Base-by-base conservation (phyloP, 148 eudicot species). In the Rhododendron molle region DNA sequence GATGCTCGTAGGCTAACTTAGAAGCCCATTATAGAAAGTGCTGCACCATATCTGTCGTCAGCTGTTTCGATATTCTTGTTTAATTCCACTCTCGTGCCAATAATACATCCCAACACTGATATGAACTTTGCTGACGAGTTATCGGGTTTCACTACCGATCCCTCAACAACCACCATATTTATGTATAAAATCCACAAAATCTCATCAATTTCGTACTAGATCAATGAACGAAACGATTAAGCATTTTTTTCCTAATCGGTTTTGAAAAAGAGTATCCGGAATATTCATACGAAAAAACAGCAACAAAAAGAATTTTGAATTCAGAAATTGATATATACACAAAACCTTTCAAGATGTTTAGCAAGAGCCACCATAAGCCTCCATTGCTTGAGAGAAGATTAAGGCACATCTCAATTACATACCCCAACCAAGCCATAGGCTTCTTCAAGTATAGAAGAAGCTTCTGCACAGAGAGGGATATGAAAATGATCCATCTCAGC, bases 1-100 rank as follows among this genome's bases (percentile, higher is more conserved):
- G 58, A 76, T 87, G 88, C 76, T 91, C 91, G 69, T 91, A 91
- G n/a, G 89, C 85, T 46, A 91, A 67, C 87, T 91, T 91, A 52
- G 91, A 62, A 1, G 91, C 91, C 91, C 91, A 89, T 91, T 2
- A 86, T 74, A 11, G 90, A 86, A 47, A 89, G 84, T 40, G 89
- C 80, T 49, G 91, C 78, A 50, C 47, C 69, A 30, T 87, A 86
- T 65, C 78, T 83, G 23, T 34, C 32, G 83, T 83, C 83, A 21
- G 56, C 50, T 9, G 7, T 84, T n/a, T 21, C 81, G 12, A 89
- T 88, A 16, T 47, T 78, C 47, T 36, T 69, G 81, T 88, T 92
- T 38, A 91, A 76, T 20, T 90, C 90, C 62, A 86, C 80, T 76
- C 93, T 73, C 60, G 15, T 7, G 83, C 91, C 95, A 5, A 40